A percentile compares a stretch with the other conserved stretches of the same genome.
phyloP scores from a whole-genome alignment of 257 asterid species.

The Solanum sejunctum region DNA sequence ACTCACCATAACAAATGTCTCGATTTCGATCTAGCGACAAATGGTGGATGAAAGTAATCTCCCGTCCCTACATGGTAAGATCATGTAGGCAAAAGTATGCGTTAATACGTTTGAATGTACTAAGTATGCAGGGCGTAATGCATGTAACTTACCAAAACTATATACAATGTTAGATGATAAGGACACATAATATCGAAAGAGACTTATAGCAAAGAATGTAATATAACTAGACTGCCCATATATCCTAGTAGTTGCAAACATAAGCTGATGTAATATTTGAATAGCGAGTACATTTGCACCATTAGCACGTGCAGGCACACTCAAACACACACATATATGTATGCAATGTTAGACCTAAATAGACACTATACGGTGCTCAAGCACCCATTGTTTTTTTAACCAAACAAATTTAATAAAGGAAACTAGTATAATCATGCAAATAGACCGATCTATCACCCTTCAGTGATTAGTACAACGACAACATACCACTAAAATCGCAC shows the following conservation, averaged over 20 bases:
- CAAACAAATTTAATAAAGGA: background rate
- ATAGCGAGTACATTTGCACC: background rate
- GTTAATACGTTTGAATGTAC: no score
- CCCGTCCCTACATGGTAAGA: no score
- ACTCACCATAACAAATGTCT: no score
- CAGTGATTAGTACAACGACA: background rate
- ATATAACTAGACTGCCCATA: background rate
- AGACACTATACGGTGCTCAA: background rate
- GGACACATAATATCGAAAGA: no score
- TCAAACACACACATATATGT: background rate
- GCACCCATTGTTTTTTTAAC: background rate
- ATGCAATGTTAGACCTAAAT: background rate
- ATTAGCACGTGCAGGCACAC: background rate
- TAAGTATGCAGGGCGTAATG: no score
- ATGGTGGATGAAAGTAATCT: no score
- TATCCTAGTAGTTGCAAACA: background rate
- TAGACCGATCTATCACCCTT: background rate
- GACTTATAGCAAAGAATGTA: no score
- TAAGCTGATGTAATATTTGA: background rate
- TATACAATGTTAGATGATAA: no score
- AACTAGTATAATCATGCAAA: background rate
- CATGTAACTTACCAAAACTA: no score
- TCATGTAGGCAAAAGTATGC: no score
- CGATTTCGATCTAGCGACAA: no score
- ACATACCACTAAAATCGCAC: background rate